Percentiles rank a stretch among this genome's conserved stretches.
These are phyloP conservation scores for Rhynchospora pubera DNA, from an alignment of 176 grass and related monocot genomes.

Conservation along the genomic window DNA sequence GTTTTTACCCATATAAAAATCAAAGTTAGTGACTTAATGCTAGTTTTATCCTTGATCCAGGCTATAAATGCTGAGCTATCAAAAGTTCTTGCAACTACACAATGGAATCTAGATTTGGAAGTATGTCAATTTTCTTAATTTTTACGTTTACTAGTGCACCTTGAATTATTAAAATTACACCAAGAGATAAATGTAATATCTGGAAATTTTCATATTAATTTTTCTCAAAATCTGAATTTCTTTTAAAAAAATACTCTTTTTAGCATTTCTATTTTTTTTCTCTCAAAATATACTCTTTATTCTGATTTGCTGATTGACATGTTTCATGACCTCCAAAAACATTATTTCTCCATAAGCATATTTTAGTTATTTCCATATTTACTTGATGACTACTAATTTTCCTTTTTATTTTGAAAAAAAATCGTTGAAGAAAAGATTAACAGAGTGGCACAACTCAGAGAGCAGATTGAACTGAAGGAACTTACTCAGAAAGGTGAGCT, in stretches of 20 bases:
- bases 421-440: constrained; percentile 44
- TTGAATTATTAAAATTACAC: neutral
- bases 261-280: too few relatives aligned
- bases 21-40: constrained; percentile 2
- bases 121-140: constrained; percentile 37
- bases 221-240: too few relatives aligned
- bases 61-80: constrained; percentile 80
- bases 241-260: too few relatives aligned
- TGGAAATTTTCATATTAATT: neutral
- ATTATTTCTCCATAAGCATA: neutral
- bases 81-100: constrained; percentile 59
- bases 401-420: constrained; percentile 6
- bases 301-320: neutral
- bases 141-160: constrained; percentile 9
- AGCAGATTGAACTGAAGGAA: constrained; percentile 74
- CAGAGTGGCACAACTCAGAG: constrained; percentile 60
- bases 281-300: neutral
- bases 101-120: constrained; percentile 74
- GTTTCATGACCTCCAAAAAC: neutral
- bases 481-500: constrained; percentile 58
- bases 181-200: neutral
- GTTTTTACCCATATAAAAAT: neutral
- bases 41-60: constrained; percentile 29
- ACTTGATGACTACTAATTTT: neutral
- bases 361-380: neutral